Evolutionary conservation across 345 rosid genomes (phyloP).

Genomic region (Citrus sp.): DNA sequence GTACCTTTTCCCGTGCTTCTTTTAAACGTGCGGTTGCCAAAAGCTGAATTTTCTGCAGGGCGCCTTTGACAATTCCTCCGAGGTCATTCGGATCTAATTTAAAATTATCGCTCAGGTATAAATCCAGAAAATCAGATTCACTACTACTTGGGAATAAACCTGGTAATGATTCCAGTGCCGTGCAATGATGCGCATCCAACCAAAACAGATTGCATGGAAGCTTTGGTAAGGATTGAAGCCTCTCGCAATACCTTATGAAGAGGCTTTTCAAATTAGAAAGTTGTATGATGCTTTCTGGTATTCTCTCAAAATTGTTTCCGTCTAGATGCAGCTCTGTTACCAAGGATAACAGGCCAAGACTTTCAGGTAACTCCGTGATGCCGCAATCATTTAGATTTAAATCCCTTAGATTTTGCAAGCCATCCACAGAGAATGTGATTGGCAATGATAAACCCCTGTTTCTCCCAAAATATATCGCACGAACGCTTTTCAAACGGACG

Average conservation of each 20-base stretch:
- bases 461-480: too few species aligned
- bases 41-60: neutral
- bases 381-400: neutral
- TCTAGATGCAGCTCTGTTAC: neutral
- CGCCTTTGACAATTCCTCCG: too few species aligned
- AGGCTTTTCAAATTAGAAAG: too few species aligned
- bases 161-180: too few species aligned
- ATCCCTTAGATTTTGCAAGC: neutral
- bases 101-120: neutral
- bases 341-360: neutral
- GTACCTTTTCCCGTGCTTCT: too few species aligned
- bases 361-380: neutral
- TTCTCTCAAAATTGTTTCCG: too few species aligned
- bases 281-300: too few species aligned
- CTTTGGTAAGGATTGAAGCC: too few species aligned
- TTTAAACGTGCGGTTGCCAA: neutral
- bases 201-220: too few species aligned
- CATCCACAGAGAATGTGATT: neutral
- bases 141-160: neutral
- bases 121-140: accelerated
- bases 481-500: too few species aligned
- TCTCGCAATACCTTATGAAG: too few species aligned
- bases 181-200: neutral
- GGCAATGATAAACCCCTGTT: too few species aligned
- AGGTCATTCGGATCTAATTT: neutral